These are phyloP conservation scores for Fusarium humuli DNA, from an alignment of 2,329 filamentous ascomycete species.

Conservation along the genomic window DNA sequence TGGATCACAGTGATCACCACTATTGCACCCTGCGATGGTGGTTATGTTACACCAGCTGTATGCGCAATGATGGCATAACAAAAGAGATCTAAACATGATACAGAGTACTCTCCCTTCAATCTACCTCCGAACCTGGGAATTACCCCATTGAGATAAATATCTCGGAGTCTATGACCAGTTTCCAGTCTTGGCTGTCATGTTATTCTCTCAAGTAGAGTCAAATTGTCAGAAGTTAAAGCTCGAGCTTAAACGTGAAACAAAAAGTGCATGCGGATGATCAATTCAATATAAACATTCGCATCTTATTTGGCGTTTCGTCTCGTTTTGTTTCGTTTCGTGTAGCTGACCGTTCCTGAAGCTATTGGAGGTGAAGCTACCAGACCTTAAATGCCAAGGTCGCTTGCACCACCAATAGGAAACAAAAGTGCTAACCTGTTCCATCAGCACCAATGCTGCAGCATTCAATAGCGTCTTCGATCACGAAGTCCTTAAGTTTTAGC, in stretches of 20 bases:
- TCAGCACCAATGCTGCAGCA: slow-evolving; percentile 3
- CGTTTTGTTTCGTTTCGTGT: slow-evolving; percentile 39
- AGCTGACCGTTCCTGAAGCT: slow-evolving; percentile 4
- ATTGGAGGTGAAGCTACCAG: slow-evolving; percentile 27
- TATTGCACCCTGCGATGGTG: neutral
- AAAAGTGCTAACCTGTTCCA: slow-evolving; percentile 11
- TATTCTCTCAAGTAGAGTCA: neutral
- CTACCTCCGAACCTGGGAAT: slow-evolving; percentile 13
- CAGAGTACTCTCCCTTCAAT: neutral
- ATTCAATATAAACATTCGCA: neutral
- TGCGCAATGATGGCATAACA: slow-evolving; percentile 35
- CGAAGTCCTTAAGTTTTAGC: slow-evolving; percentile 1
- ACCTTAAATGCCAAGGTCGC: slow-evolving; percentile 35
- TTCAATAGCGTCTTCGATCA: slow-evolving; percentile 4
- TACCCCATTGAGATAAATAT: neutral
- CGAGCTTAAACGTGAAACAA: neutral
- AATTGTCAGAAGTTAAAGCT: neutral
- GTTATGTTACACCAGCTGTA: slow-evolving; percentile 11
- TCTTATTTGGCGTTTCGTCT: slow-evolving; percentile 21
- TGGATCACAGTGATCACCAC: neutral
- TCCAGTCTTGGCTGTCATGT: neutral
- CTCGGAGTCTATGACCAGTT: neutral
- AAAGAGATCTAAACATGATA: neutral
- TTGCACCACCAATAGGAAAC: slow-evolving; percentile 30
- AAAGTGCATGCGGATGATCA: neutral